Evolutionary conservation across 768 basidiomycete species (phyloP).

Genomic region (Trametes punicea): DNA sequence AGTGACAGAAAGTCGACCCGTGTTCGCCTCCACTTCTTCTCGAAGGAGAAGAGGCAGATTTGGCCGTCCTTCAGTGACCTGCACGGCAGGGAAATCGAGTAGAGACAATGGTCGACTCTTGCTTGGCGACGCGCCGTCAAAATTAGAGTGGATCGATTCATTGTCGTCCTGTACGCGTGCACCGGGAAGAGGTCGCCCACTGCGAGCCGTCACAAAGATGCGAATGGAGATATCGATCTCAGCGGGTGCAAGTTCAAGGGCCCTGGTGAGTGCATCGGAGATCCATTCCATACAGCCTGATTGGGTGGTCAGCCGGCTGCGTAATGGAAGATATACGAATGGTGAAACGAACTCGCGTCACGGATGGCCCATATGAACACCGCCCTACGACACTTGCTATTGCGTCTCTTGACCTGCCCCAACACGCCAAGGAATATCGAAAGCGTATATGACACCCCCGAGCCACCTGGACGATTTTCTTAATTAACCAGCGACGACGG

Average conservation of each 20-base stretch:
- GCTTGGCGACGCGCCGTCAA: background rate
- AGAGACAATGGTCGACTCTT: constrained; percentile 21
- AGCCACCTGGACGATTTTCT: constrained; percentile 32
- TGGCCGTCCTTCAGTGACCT: constrained; percentile 39
- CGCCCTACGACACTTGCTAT: constrained; percentile 31
- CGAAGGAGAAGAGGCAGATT: constrained; percentile 37
- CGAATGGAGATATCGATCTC: constrained; percentile 36
- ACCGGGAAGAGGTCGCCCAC: constrained; percentile 15
- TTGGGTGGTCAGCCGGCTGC: background rate
- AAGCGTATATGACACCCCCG: constrained; percentile 47
- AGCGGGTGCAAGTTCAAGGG: constrained; percentile 30
- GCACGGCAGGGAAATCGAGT: constrained; percentile 27
- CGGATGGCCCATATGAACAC: constrained; percentile 45
- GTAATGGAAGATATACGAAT: background rate
- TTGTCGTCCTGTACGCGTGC: constrained; percentile 17
- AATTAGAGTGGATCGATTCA: constrained; percentile 23
- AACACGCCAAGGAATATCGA: constrained; percentile 42
- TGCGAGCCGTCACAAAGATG: constrained; percentile 38
- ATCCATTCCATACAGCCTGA: constrained; percentile 46
- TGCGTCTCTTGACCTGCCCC: constrained; percentile 29
- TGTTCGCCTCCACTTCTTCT: constrained; percentile 35
- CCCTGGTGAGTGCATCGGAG: constrained; percentile 34
- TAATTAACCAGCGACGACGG: background rate
- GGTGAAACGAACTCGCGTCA: constrained; percentile 31
- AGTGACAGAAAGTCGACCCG: constrained; percentile 44